Evolutionary conservation across 2,329 filamentous ascomycete species (phyloP), one percentile per base, ranked within the genome.

Genomic region (Ceratocystis harringtonii): DNA sequence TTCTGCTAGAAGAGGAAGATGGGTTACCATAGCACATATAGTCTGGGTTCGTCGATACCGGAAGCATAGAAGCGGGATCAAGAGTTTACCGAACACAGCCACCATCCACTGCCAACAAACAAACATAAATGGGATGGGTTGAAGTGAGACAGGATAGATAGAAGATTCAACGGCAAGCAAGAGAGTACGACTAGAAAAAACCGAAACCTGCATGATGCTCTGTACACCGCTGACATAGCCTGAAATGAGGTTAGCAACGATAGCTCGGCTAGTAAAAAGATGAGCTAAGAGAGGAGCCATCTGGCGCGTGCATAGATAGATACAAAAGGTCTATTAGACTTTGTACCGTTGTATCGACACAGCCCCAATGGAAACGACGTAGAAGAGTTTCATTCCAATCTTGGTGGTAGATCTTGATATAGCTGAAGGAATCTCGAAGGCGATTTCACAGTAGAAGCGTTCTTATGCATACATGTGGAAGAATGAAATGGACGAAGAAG

Each of bases 41-140:
- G 55, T 17, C 45, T 25, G 55, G 55, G 55, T n/a, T 58, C 55
- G 55, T 58, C 17, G 25, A 58, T 58, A 58, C 55, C 55, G 55
- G 17, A 8, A 19, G 55, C 55, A 58, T 36, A 58, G 55, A 12
- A 36, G 32, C 32, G 55, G 55, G 12, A 58, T 19, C 55, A 36
- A 58, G 55, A 58, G 28, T 58, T 58, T 58, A 58, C 19, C 55
- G 28, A 58, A 58, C 55, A 58, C 55, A 58, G 55, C 55, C 55
- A 52, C 48, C 25, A 19, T 52, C 25, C 10, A 36, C 28, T n/a
- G 15, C 28, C 28, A 58, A 30, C 25, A 32, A 15, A 6, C 48
- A 6, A 58, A 7, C 10, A 41, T 41, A 15, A 8, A 41, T 41
- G 3, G 36, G 1, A 41, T 41, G 3, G 36, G 1, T 4, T 12